Evolutionary conservation across 106 monocot species (phyloP).

Genomic region (Dioscorea dumetorum): DNA sequence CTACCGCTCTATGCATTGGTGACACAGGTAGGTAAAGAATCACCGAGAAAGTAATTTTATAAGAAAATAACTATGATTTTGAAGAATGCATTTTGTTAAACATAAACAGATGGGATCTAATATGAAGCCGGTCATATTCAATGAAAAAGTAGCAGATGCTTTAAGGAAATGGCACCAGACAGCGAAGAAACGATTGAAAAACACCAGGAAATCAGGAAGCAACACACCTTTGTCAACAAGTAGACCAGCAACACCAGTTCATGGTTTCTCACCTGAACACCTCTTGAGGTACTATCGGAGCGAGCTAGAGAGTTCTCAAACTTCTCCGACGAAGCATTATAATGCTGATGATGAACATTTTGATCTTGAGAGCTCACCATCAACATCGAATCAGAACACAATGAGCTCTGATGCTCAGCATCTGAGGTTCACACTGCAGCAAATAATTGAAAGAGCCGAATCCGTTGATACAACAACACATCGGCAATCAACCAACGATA

Average conservation of each 20-base stretch:
- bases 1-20: conserved; percentile 47
- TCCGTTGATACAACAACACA: too few relatives aligned
- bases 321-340: too few relatives aligned
- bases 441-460: too few relatives aligned
- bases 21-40: conserved; percentile 22
- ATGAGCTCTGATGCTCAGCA: too few relatives aligned
- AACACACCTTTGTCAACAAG: conserved; percentile 2
- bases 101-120: conserved; percentile 20
- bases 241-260: background rate
- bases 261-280: too few relatives aligned
- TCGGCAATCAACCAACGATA: too few relatives aligned
- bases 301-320: too few relatives aligned
- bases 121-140: conserved; percentile 20
- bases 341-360: too few relatives aligned
- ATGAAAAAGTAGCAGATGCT: conserved; percentile 17
- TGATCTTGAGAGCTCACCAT: too few relatives aligned
- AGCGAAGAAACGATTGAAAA: conserved; percentile 18
- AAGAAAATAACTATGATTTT: background rate
- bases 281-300: too few relatives aligned
- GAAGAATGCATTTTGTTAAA: background rate
- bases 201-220: conserved; percentile 1
- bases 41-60: background rate
- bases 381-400: too few relatives aligned
- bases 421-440: too few relatives aligned
- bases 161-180: conserved; percentile 24